Evolutionary conservation across 2,329 filamentous ascomycete species (phyloP).

Genomic region (Pseudogymnoascus sp.): DNA sequence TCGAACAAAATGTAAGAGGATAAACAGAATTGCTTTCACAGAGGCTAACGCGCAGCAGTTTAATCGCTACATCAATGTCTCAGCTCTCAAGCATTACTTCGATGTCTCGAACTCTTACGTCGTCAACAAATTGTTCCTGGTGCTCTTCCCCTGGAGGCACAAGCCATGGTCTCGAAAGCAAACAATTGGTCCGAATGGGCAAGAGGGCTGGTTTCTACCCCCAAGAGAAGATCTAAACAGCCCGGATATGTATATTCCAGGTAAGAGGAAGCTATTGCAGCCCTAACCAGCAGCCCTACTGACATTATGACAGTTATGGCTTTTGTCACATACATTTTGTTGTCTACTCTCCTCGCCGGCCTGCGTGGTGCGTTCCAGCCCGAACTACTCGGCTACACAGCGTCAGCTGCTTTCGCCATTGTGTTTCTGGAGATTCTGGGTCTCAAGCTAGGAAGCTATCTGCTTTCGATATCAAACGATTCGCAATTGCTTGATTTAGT

Average conservation of each 20-base stretch:
- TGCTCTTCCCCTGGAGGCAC: conserved; percentile 96
- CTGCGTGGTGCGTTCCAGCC: conserved; percentile 88
- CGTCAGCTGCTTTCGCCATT: conserved; percentile 73
- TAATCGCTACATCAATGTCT: conserved; percentile 82
- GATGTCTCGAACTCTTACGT: conserved; percentile 98
- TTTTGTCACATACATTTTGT: conserved; percentile 90
- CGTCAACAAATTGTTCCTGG: conserved; percentile 82
- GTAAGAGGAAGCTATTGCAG: conserved; percentile 28
- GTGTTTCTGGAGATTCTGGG: conserved; percentile 84
- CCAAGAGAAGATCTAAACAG: conserved; percentile 95
- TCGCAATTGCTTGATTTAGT: conserved; percentile 89
- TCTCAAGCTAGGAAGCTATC: conserved; percentile 86
- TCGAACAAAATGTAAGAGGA: conserved; percentile 77
- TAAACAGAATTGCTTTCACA: conserved; percentile 37
- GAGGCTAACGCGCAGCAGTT: conserved; percentile 41
- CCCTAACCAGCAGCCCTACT: neutral
- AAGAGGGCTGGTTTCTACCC: conserved; percentile 74
- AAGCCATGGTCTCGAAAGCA: conserved; percentile 95
- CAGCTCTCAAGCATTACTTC: conserved; percentile 96
- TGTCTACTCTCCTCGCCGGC: conserved; percentile 84
- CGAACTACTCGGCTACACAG: conserved; percentile 83
- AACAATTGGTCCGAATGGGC: conserved; percentile 59
- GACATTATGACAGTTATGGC: conserved; percentile 63
- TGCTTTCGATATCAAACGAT: conserved; percentile 88
- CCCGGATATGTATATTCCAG: conserved; percentile 97